Conservation (phyloP, 345 rosid species). For the Fremontodendron californicum region DNA sequence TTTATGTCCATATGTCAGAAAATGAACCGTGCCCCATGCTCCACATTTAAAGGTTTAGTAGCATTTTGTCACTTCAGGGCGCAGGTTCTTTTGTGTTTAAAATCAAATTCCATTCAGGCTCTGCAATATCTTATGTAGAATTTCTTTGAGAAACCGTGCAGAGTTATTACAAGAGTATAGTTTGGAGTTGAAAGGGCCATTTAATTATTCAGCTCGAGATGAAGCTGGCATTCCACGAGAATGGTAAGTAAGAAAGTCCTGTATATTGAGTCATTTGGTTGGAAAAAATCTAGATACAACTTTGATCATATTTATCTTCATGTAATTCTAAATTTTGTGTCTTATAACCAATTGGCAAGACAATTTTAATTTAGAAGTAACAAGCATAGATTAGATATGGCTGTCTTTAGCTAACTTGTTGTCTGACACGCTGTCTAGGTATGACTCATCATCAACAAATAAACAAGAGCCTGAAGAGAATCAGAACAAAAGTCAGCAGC, state of each 20-base stretch:
- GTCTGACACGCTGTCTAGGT: conserved; percentile 42
- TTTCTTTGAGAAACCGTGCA: conserved; percentile 27
- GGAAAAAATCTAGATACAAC: not conserved
- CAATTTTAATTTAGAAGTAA: not conserved
- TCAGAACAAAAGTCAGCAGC: conserved; percentile 39
- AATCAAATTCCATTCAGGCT: not conserved
- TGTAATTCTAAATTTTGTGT: not conserved
- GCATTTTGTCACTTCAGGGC: not conserved
- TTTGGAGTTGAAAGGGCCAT: conserved; percentile 89
- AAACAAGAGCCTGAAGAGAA: conserved; percentile 28
- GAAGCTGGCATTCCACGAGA: conserved; percentile 89
- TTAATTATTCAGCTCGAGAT: conserved; percentile 84
- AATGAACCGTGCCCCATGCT: conserved; percentile 61
- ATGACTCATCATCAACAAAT: conserved; percentile 42
- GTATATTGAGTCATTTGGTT: not conserved
- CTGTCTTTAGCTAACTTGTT: not conserved
- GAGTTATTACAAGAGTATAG: conserved; percentile 68
- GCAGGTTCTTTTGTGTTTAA: not conserved
- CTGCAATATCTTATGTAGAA: conserved; percentile 11
- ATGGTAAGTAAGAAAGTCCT: conserved; percentile 42
- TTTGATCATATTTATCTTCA: not conserved
- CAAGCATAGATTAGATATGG: not conserved
- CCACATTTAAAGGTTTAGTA: conserved; percentile 72
- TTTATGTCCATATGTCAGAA: conserved; percentile 66
- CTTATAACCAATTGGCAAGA: not conserved